These are phyloP conservation scores for Macaranga tanarius DNA, from an alignment of 441 rosid species.

Conservation along the genomic window DNA sequence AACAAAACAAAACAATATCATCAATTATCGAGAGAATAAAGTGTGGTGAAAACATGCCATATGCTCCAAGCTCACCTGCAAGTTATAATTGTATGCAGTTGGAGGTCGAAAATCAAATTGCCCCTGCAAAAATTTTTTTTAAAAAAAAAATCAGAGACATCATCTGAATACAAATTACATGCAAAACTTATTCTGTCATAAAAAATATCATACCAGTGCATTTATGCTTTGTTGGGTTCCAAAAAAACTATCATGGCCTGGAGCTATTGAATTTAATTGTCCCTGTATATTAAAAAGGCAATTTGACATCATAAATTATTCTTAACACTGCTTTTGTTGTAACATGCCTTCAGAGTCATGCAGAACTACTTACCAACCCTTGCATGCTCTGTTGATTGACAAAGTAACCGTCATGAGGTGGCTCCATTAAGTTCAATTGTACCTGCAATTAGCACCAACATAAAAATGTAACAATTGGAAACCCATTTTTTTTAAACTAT, in stretches of 20 bases:
- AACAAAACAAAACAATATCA: slow-evolving; percentile 1
- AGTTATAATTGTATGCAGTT: slow-evolving; percentile 49
- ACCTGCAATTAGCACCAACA: slow-evolving; percentile 47
- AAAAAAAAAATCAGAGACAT: slow-evolving; percentile 12
- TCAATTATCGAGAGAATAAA: background rate
- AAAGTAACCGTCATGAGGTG: slow-evolving; percentile 65
- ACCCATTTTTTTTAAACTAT: no score
- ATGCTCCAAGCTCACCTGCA: slow-evolving; percentile 50
- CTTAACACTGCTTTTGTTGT: slow-evolving; percentile 13
- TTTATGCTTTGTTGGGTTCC: slow-evolving; percentile 68
- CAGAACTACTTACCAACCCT: slow-evolving; percentile 57
- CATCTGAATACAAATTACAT: slow-evolving; percentile 5
- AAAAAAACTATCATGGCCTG: slow-evolving; percentile 69
- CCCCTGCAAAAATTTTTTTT: slow-evolving; percentile 47
- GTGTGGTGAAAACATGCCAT: background rate
- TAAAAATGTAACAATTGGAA: background rate
- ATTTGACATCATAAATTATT: slow-evolving; percentile 10
- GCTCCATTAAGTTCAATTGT: slow-evolving; percentile 82
- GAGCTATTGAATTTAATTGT: slow-evolving; percentile 70
- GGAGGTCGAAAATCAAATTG: slow-evolving; percentile 71
- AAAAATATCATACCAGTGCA: slow-evolving; percentile 53
- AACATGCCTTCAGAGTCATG: background rate
- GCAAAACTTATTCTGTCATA: background rate
- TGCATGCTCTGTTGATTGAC: slow-evolving; percentile 69
- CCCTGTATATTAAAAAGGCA: slow-evolving; percentile 43